Conservation (phyloP, 2,329 filamentous ascomycete species). For the Scolecobasidium constrictum region DNA sequence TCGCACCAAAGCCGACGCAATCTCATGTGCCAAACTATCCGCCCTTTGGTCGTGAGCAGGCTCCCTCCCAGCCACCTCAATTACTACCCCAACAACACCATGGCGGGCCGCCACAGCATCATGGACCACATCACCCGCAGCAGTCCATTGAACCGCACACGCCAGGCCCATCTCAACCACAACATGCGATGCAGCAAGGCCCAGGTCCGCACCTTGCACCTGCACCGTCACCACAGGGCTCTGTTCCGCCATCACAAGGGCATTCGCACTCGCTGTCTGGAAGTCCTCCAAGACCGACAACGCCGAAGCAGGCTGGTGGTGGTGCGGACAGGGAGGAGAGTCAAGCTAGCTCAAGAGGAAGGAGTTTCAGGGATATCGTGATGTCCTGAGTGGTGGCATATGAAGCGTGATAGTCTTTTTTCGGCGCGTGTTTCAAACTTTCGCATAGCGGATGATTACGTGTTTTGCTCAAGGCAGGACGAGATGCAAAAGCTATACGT, state of each 20-base stretch:
- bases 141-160: not conserved
- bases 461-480: too few relatives aligned
- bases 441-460: too few relatives aligned
- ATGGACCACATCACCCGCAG: not conserved
- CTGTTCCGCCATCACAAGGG: not conserved
- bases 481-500: too few relatives aligned
- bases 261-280: too few relatives aligned
- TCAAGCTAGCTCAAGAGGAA: not conserved
- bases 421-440: too few relatives aligned
- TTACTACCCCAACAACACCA: not conserved
- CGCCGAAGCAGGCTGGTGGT: not conserved
- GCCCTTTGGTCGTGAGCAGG: not conserved
- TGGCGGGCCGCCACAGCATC: too few relatives aligned
- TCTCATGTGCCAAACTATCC: not conserved
- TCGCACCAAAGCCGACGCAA: conserved; percentile 4
- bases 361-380: not conserved
- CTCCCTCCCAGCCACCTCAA: not conserved
- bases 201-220: not conserved
- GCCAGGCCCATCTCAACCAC: not conserved
- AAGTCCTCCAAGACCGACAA: not conserved
- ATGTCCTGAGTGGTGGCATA: too few relatives aligned
- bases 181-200: not conserved
- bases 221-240: not conserved
- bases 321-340: not conserved
- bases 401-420: too few relatives aligned